Evolutionary conservation across 129 eudicot genomes (phyloP).

Genomic region (Artemisia tridentata): DNA sequence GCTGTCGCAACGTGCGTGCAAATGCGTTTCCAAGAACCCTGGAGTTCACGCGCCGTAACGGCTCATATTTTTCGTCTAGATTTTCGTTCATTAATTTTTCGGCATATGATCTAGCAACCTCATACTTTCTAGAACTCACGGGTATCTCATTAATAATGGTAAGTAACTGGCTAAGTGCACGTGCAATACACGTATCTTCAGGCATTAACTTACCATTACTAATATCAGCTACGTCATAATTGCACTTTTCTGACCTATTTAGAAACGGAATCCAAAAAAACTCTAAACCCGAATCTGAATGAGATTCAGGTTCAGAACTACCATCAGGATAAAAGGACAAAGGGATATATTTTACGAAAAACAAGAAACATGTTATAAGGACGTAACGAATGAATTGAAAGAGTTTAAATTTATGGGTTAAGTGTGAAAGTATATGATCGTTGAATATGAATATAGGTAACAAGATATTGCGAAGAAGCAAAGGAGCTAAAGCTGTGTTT

Average conservation of each 20-base stretch:
- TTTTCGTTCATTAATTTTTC: conserved; percentile 72
- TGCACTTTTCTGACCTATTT: neutral
- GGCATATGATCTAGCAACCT: conserved; percentile 55
- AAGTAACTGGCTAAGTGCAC: conserved; percentile 70
- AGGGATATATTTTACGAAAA: conserved; percentile 42
- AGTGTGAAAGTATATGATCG: conserved; percentile 39
- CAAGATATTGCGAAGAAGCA: conserved; percentile 45
- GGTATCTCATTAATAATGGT: conserved; percentile 57
- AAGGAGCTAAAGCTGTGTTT: conserved; percentile 41
- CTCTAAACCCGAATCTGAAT: neutral
- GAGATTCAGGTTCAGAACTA: neutral
- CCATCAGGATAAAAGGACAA: conserved; percentile 22
- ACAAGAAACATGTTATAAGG: conserved; percentile 41
- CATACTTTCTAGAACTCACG: conserved; percentile 76
- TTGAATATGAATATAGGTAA: conserved; percentile 43
- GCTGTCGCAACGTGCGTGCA: conserved; percentile 47
- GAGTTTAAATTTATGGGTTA: conserved; percentile 38
- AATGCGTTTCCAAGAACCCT: conserved; percentile 60
- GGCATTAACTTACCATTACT: neutral
- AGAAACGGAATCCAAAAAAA: conserved; percentile 4
- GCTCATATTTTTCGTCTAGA: conserved; percentile 34
- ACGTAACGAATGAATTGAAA: conserved; percentile 43
- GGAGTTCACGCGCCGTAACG: conserved; percentile 53
- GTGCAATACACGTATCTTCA: conserved; percentile 52
- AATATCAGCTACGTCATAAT: neutral